Evolutionary conservation across 257 asterid genomes (phyloP).

Genomic region (Solanum lycopersicoides): DNA sequence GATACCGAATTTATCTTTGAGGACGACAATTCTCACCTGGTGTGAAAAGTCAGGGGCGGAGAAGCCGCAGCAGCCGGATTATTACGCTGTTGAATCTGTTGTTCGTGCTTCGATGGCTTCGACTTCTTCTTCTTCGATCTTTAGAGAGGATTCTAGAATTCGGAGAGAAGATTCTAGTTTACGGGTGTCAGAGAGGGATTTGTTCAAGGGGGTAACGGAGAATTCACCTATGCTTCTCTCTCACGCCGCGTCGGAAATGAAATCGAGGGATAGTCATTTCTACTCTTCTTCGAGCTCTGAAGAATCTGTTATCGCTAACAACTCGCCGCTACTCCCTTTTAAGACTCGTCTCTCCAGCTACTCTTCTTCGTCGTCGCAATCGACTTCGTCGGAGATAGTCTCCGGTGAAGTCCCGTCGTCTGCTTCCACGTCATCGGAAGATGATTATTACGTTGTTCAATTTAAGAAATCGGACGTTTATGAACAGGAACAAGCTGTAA

Average conservation of each 20-base stretch:
- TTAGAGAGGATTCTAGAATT: slow-evolving; percentile 1
- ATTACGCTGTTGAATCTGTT: slow-evolving; percentile 30
- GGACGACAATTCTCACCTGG: slow-evolving; percentile 57
- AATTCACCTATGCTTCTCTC: slow-evolving; percentile 34
- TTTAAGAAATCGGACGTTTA: slow-evolving; percentile 47
- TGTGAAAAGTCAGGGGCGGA: slow-evolving; percentile 43
- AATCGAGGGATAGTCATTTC: slow-evolving; percentile 15
- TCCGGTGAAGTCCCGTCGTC: slow-evolving; percentile 26
- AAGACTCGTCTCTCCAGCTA: slow-evolving; percentile 65
- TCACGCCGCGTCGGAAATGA: slow-evolving; percentile 47
- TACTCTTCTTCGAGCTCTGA: slow-evolving; percentile 63
- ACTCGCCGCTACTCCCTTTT: slow-evolving; percentile 55
- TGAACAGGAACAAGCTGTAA: slow-evolving; percentile 76
- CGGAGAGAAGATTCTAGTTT: slow-evolving; percentile 5
- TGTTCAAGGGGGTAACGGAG: slow-evolving; percentile 31
- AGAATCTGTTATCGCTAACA: slow-evolving; percentile 78
- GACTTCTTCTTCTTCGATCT: background rate
- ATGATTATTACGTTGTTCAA: slow-evolving; percentile 21
- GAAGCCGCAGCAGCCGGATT: slow-evolving; percentile 39
- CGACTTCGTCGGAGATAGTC: slow-evolving; percentile 58
- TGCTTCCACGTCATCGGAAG: slow-evolving; percentile 20
- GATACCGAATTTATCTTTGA: slow-evolving; percentile 68
- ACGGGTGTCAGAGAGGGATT: slow-evolving; percentile 40
- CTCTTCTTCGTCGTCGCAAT: slow-evolving; percentile 56
- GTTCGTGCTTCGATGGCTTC: slow-evolving; percentile 24